A percentile compares a stretch with the other conserved stretches of the same genome.
These are phyloP conservation scores for Galium porrigens DNA, from an alignment of 305 asterid genomes.

Conservation along the genomic window DNA sequence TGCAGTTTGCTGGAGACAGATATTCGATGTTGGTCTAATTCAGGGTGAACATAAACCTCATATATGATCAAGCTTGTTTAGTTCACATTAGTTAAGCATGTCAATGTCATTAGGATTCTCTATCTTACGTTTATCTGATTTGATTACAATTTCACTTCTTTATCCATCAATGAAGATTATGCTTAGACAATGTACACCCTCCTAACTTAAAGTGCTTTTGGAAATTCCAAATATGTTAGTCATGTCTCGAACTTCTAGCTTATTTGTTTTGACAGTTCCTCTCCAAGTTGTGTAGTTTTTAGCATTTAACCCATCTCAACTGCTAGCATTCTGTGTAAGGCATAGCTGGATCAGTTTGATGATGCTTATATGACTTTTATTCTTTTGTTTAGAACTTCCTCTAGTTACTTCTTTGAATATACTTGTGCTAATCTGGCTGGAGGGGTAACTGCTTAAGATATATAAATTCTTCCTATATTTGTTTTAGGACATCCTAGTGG, in stretches of 20 bases:
- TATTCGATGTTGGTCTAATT: neutral
- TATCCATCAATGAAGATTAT: neutral
- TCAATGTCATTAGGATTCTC: neutral
- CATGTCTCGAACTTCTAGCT: neutral
- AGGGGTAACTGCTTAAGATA: neutral
- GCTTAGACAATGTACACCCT: neutral
- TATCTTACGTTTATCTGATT: neutral
- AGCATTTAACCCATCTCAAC: neutral
- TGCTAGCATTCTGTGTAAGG: neutral
- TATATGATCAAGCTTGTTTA: neutral
- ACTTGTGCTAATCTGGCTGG: conserved; percentile 2
- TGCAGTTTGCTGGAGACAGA: neutral
- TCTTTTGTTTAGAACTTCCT: neutral
- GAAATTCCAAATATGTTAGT: neutral
- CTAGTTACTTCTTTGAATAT: neutral
- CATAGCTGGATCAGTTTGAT: neutral
- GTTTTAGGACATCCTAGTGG: neutral
- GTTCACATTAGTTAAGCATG: neutral
- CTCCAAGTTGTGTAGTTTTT: neutral
- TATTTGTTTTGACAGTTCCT: neutral
- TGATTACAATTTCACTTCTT: neutral
- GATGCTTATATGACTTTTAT: neutral
- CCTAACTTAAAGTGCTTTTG: neutral
- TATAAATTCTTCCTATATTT: neutral
- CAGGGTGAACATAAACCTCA: neutral